Evolutionary conservation across 345 rosid genomes (phyloP).

Genomic region (Psidium friedrichsthalianum): DNA sequence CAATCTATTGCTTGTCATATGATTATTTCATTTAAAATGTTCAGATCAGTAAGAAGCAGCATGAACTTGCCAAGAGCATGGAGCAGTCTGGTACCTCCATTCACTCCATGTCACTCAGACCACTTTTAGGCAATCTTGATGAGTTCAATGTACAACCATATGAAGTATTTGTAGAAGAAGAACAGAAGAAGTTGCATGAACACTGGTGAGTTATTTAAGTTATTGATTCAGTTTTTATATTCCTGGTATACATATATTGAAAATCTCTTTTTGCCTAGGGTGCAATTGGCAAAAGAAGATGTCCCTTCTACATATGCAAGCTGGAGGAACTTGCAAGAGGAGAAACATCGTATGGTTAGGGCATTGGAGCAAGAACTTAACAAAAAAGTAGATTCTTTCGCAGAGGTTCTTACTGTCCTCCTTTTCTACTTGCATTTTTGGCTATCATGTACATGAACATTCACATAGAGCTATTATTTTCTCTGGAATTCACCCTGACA

Average conservation of each 20-base stretch:
- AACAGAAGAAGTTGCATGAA: constrained; percentile 60
- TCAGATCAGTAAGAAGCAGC: constrained; percentile 97
- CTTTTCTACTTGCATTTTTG: neutral
- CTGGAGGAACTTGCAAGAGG: constrained; percentile 49
- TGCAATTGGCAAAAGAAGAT: constrained; percentile 49
- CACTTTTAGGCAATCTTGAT: constrained; percentile 62
- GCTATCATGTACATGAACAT: neutral
- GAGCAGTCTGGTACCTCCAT: constrained; percentile 78
- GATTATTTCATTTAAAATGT: constrained; percentile 1
- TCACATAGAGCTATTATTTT: neutral
- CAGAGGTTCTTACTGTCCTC: constrained; percentile 33
- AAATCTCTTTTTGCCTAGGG: constrained; percentile 34
- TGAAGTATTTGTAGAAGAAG: constrained; percentile 85
- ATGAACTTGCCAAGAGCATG: constrained; percentile 75
- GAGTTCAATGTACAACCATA: constrained; percentile 68
- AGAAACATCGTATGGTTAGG: constrained; percentile 32
- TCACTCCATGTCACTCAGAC: constrained; percentile 56
- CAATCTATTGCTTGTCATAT: neutral
- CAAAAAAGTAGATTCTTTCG: constrained; percentile 19
- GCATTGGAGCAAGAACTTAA: constrained; percentile 56
- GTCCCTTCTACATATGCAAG: constrained; percentile 59
- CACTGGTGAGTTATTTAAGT: constrained; percentile 54
- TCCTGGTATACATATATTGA: neutral
- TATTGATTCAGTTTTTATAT: neutral
- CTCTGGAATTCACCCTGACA: neutral